Evolutionary conservation across 2,329 filamentous ascomycete genomes (phyloP).

Genomic region (Chaetomiaceae sp.): DNA sequence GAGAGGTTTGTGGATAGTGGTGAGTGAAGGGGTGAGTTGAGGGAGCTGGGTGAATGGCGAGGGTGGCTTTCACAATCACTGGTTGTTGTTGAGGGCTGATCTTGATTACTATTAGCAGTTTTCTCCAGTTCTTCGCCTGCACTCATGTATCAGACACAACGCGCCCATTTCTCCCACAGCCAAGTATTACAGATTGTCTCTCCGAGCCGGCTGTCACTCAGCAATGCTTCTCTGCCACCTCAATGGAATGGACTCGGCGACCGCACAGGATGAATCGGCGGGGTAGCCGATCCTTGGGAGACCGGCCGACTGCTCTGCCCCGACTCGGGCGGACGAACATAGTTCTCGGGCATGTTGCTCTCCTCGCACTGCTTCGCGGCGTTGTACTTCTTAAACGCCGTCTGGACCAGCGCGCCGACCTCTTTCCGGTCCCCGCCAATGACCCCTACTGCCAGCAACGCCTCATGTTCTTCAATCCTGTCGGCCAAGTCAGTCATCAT

Average conservation of each 20-base stretch:
- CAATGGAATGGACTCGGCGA: not conserved
- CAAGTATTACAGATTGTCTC: too few species aligned
- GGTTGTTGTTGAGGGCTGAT: not conserved
- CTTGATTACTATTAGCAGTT: too few species aligned
- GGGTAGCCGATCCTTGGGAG: not conserved
- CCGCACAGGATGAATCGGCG: not conserved
- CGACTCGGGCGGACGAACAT: conserved; percentile 10
- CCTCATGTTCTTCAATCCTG: conserved; percentile 48
- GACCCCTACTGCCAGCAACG: conserved; percentile 39
- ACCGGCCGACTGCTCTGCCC: not conserved
- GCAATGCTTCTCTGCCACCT: not conserved
- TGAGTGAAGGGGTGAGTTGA: not conserved
- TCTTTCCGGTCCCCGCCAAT: conserved; percentile 41
- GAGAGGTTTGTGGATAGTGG: not conserved
- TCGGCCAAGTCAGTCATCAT: not conserved
- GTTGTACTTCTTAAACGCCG: conserved; percentile 41
- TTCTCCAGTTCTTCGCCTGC: too few species aligned
- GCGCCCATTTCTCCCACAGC: too few species aligned
- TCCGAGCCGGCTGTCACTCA: too few species aligned
- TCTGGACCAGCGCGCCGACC: conserved; percentile 40
- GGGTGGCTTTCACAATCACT: too few species aligned
- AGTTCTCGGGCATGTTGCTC: conserved; percentile 34
- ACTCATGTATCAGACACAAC: not conserved
- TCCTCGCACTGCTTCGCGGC: conserved; percentile 39
- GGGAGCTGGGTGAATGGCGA: not conserved